Evolutionary conservation across 768 basidiomycete genomes (phyloP), one percentile per base, ranked within the genome.

Genomic region (Tricholoma bakamatsutake): DNA sequence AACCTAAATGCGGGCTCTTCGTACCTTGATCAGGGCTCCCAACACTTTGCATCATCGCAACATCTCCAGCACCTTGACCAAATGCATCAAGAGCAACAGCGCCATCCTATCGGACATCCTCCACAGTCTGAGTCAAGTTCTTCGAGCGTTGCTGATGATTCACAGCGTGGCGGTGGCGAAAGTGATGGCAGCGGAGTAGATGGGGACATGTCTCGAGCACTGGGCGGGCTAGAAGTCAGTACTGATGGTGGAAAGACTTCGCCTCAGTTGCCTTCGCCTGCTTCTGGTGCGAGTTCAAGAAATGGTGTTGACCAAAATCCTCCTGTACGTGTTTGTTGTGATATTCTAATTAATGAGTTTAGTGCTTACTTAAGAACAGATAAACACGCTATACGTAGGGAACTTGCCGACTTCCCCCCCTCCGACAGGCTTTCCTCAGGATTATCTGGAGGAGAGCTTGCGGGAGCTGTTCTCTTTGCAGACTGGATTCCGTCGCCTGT

Each of bases 351-450:
- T 42, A 8, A 48, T 17, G 13, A 28, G 28, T 50, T 39, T 24
- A 24, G 30, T 53, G 35, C 50, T 65, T 31, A 66, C 45, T 17
- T 31, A 47, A 53, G 18, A 28, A 50, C 59, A 88, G 82, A 98
- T 98, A 71, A 98, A 97, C 66, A 99, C 97, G 0, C 78, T 99
- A n/a, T 98, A 98, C 66, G 94, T 99, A n/a, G 97, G 97, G 45
- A 98, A 98, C 64, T 73, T 99, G 56, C 97, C 96, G 2, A 90
- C 89, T 4, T 82, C 87, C 31, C 82, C 86, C 21, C 79, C 85
- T 15, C 82, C 88, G 5, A 71, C 77, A 4, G 86, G 89, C 2
- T 87, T 84, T 63, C 83, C 90, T 35, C 81, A 85, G 46, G 87
- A 88, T 61, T 83, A 86, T 64, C 80, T 99, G 2, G 95, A 99